Evolutionary conservation across 2,329 filamentous ascomycete species (phyloP).

Genomic region (Colletotrichum sp.): DNA sequence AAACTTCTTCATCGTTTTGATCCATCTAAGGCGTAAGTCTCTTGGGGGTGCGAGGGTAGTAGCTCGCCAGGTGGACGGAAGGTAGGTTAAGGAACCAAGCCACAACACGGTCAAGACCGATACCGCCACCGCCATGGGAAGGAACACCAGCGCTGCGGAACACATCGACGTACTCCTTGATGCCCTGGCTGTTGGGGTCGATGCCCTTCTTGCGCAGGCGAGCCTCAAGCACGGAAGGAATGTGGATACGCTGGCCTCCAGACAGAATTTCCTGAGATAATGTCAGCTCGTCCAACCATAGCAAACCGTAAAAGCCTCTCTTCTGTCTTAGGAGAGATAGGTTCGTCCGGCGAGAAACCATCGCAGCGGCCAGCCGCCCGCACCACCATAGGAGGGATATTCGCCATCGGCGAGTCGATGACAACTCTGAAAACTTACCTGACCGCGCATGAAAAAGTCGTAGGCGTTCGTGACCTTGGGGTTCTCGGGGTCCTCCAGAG

Average conservation of each 20-base stretch:
- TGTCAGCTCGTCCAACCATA: background rate
- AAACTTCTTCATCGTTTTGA: background rate
- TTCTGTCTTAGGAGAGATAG: background rate
- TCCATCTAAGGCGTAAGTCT: constrained; percentile 48
- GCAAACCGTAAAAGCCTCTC: background rate
- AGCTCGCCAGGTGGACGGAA: constrained; percentile 62
- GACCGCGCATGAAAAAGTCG: constrained; percentile 90
- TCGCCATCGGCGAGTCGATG: background rate
- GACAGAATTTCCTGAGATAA: constrained; percentile 78
- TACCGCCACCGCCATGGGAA: constrained; percentile 89
- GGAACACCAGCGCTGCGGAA: constrained; percentile 84
- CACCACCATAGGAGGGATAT: background rate
- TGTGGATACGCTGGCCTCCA: constrained; percentile 83
- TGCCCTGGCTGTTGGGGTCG: constrained; percentile 73
- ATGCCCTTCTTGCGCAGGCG: constrained; percentile 82
- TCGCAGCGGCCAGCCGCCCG: background rate
- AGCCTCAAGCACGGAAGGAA: constrained; percentile 72
- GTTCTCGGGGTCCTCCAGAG: constrained; percentile 76
- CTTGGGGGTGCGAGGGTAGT: constrained; percentile 67
- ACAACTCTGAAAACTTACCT: background rate
- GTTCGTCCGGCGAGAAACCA: background rate
- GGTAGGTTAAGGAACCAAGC: constrained; percentile 66
- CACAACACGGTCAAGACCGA: constrained; percentile 87
- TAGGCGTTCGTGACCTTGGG: constrained; percentile 69
- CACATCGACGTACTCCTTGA: constrained; percentile 88